Conservation (phyloP, 176 grass and related monocot genomes). For the Phyllostachys edulis region DNA sequence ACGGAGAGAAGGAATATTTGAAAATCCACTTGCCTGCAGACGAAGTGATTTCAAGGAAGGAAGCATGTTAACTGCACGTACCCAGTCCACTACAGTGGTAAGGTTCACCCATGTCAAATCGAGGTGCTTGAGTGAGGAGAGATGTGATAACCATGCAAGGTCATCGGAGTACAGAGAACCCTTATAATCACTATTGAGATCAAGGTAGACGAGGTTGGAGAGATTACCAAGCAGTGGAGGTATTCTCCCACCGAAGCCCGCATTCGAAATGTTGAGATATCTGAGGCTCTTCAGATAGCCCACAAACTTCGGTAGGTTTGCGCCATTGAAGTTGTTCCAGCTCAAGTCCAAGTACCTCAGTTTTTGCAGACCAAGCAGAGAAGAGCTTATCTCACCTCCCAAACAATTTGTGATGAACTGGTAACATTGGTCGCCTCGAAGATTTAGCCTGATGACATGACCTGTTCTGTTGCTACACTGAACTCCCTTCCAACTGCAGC, state of each 20-base stretch:
- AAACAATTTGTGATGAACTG: neutral
- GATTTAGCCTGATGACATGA: conserved; percentile 29
- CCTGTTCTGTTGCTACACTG: neutral
- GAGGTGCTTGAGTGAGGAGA: conserved; percentile 21
- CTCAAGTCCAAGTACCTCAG: neutral
- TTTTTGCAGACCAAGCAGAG: neutral
- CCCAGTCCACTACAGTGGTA: neutral
- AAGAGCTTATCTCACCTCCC: conserved; percentile 31
- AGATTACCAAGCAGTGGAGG: conserved; percentile 35
- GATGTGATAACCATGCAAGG: conserved; percentile 25
- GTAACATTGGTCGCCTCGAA: neutral
- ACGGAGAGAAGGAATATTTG: neutral
- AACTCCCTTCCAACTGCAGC: conserved; percentile 35
- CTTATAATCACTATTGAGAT: neutral
- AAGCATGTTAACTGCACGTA: neutral
- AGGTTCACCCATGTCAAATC: neutral
- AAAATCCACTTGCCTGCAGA: neutral
- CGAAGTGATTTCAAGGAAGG: neutral
- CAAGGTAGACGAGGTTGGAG: conserved; percentile 20
- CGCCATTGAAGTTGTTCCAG: neutral
- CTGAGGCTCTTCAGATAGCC: neutral
- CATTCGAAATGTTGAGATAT: neutral
- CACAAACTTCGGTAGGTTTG: neutral
- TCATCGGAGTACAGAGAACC: neutral
- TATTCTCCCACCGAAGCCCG: neutral